Conservation (phyloP, 306 rosid genomes). For the Dicorynia guianensis region DNA sequence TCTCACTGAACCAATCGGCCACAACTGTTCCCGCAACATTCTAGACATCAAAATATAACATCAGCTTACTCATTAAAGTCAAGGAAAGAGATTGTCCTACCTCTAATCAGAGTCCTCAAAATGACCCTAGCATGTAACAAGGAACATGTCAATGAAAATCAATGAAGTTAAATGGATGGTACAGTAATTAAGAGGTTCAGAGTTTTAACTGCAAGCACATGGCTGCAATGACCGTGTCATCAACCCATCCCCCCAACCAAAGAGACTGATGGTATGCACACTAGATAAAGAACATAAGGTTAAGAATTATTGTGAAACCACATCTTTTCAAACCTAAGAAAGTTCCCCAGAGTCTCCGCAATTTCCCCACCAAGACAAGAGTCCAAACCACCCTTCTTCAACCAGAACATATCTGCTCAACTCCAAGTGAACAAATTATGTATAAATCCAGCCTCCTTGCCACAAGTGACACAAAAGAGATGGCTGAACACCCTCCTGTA, state of each 20-base stretch:
- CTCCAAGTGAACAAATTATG: conserved; percentile 53
- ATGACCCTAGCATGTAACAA: conserved; percentile 39
- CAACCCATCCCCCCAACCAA: conserved; percentile 42
- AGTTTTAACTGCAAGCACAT: conserved; percentile 63
- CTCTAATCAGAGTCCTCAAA: conserved; percentile 37
- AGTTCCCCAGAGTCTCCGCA: conserved; percentile 51
- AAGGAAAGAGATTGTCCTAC: conserved; percentile 33
- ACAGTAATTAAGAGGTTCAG: conserved; percentile 44
- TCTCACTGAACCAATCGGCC: conserved; percentile 36
- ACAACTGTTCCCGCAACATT: conserved; percentile 36
- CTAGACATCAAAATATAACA: conserved; percentile 43
- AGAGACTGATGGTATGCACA: conserved; percentile 39
- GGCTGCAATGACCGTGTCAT: conserved; percentile 56
- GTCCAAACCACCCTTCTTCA: conserved; percentile 48
- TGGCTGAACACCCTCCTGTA: conserved; percentile 48
- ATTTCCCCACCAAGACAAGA: conserved; percentile 46
- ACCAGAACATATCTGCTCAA: conserved; percentile 49
- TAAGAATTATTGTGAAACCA: conserved; percentile 50
- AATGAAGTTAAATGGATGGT: conserved; percentile 39
- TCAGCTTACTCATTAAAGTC: conserved; percentile 40
- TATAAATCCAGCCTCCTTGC: conserved; percentile 43
- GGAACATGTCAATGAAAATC: conserved; percentile 33
- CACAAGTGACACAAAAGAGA: conserved; percentile 46
- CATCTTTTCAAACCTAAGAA: conserved; percentile 41
- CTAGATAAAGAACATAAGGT: conserved; percentile 48